Percentiles rank a stretch among this genome's conserved stretches.
These are phyloP conservation scores for Monosporascus sp. DNA, from an alignment of 2,329 filamentous ascomycete genomes.

Conservation along the genomic window DNA sequence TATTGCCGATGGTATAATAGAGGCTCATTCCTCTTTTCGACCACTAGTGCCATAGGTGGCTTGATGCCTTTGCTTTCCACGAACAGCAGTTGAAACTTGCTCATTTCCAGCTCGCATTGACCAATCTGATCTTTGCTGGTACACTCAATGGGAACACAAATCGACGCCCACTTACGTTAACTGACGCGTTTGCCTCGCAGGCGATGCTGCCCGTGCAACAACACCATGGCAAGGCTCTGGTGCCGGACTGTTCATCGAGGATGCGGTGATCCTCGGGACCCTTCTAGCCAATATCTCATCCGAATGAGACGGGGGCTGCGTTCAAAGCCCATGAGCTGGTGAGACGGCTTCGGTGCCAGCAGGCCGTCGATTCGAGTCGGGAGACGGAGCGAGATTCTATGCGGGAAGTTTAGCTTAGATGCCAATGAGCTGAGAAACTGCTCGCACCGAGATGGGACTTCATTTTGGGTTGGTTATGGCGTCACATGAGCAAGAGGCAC, in stretches of 20 bases:
- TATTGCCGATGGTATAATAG: background rate
- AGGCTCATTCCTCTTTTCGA: background rate
- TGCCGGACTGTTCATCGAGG: background rate
- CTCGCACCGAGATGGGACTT: too few relatives aligned
- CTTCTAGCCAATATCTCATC: background rate
- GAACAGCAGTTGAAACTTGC: too few relatives aligned
- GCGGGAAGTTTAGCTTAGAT: background rate
- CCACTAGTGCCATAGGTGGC: too few relatives aligned
- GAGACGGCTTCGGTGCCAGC: background rate
- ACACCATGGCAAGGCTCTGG: background rate
- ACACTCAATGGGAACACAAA: background rate
- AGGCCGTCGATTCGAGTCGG: background rate
- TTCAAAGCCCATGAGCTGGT: background rate
- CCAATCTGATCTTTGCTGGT: background rate
- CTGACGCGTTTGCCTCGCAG: background rate
- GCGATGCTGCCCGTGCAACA: background rate
- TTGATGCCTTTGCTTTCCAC: too few relatives aligned
- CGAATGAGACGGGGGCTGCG: background rate
- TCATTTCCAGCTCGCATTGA: too few relatives aligned
- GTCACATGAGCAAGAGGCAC: too few relatives aligned
- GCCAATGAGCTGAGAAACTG: too few relatives aligned
- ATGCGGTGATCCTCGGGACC: background rate
- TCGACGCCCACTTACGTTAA: background rate
- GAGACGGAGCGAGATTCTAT: background rate
- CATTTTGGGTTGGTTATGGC: too few relatives aligned